A percentile compares a stretch with the other conserved stretches of the same genome.
Conservation (phyloP, 2,329 filamentous ascomycete genomes). For the Calonectria henricotiae region DNA sequence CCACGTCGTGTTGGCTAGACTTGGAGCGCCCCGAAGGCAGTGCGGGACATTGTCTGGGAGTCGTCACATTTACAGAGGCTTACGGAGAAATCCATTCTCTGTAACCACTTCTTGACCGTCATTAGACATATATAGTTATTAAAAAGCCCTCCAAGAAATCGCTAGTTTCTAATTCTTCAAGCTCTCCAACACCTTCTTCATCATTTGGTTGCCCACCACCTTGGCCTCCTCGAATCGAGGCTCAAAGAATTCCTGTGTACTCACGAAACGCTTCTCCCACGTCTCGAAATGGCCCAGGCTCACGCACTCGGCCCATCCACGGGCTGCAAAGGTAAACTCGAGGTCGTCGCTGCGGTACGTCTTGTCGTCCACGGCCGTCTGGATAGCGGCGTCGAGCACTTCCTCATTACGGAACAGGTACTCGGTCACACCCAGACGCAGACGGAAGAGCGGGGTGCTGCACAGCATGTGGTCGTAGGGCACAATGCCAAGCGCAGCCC, state of each 20-base stretch:
- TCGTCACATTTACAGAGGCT: neutral
- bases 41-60: neutral
- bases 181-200: constrained; percentile 93
- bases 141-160: neutral
- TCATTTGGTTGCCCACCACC: constrained; percentile 95
- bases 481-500: constrained; percentile 93
- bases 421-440: constrained; percentile 98
- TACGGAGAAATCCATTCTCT: neutral
- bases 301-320: constrained; percentile 96
- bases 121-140: constrained; percentile 9
- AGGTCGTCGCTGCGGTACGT: constrained; percentile 96
- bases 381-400: constrained; percentile 87
- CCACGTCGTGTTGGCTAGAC: neutral
- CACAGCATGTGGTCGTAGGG: constrained; percentile 99
- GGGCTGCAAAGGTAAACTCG: constrained; percentile 97
- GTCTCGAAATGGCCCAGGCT: constrained; percentile 92
- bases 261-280: constrained; percentile 92
- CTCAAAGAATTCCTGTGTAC: constrained; percentile 92
- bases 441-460: constrained; percentile 95
- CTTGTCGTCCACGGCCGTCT: constrained; percentile 89
- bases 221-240: constrained; percentile 91
- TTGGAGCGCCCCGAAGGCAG: neutral
- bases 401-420: constrained; percentile 90
- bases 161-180: constrained; percentile 62
- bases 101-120: neutral